Conservation (phyloP, 352 stramenopile species). For the Thalassiosira hispida region DNA sequence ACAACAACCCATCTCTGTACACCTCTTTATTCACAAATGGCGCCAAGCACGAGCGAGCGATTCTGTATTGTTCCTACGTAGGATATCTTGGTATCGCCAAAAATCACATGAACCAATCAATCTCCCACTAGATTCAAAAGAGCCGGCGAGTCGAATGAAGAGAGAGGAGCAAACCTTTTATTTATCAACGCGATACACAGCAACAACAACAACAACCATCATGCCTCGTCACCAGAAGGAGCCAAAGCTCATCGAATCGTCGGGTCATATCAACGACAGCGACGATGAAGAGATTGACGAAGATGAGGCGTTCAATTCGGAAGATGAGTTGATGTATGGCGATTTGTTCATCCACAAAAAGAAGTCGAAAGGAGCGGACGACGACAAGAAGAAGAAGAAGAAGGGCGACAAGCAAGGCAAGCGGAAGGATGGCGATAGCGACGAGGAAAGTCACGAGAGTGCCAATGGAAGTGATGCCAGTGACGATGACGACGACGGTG, state of each 20-base stretch:
- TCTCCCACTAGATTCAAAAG: no score
- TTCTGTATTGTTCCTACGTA: no score
- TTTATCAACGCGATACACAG: no score
- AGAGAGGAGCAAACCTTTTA: no score
- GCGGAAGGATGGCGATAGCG: slow-evolving; percentile 24
- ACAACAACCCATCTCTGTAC: no score
- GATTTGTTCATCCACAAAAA: slow-evolving; percentile 84
- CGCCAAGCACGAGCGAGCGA: no score
- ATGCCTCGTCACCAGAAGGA: no score
- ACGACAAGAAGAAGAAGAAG: not conserved
- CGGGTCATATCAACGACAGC: slow-evolving; percentile 83
- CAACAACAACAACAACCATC: no score
- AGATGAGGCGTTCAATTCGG: slow-evolving; percentile 93
- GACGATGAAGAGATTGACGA: slow-evolving; percentile 93
- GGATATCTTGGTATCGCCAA: no score
- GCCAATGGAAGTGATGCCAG: slow-evolving; percentile 10
- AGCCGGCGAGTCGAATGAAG: no score
- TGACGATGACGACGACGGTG: slow-evolving; percentile 13
- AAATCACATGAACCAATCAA: no score
- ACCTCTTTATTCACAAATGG: no score
- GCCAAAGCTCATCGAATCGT: slow-evolving; percentile 88
- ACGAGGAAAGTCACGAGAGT: slow-evolving; percentile 20
- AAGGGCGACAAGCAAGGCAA: slow-evolving; percentile 22
- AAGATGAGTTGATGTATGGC: slow-evolving; percentile 91
- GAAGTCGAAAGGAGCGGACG: slow-evolving; percentile 7